Evolutionary conservation across 257 asterid genomes (phyloP), one percentile per base, ranked within the genome.

Genomic region (Sherardia arvensis): DNA sequence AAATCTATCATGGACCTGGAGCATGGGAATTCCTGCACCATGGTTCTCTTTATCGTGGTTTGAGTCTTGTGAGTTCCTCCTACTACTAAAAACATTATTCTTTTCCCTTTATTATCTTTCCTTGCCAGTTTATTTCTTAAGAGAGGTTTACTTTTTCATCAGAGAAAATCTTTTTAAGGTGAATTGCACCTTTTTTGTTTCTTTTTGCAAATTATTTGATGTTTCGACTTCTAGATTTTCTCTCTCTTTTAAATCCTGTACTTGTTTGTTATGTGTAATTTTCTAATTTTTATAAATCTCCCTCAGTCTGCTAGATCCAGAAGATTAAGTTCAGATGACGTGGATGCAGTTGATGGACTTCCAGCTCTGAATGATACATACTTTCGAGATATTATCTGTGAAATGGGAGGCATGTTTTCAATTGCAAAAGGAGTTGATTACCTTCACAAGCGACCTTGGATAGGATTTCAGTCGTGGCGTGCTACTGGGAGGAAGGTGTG

Each of bases 381-480:
- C 71, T 80, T 83, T 66, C 85, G 92, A 15, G 75, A 90, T 73
- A 75, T 90, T 69, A 95, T 93, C 69, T 90, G 99, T 80, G 99
- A 90, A 76, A 78, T 80, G 64, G 95, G 99, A 72, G 99, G 96
- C 80, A 85, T 93, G 90, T 90, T 93, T 77, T 78, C 99, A 34
- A 74, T 93, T 76, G 97, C 97, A 69, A 84, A 84, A 67, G 78
- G 80, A 64, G 74, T 93, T 53, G 99, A 93, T 69, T 81, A 90
- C 71, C 83, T 93, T 69, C 99, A 93, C 77, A 90, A 84, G 81
- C 81, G 91, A 62, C 97, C 99, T 62, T 93, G 99, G 99, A 84
- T 93, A 61, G 99, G 99, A 77, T 93, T 93, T 83, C 99, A 93
- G 84, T 93, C 99, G 68, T 93, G 99, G 99, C 92, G 83, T 59